phyloP scores from a whole-genome alignment of 306 rosid genomes.

The Sindora glabra region DNA sequence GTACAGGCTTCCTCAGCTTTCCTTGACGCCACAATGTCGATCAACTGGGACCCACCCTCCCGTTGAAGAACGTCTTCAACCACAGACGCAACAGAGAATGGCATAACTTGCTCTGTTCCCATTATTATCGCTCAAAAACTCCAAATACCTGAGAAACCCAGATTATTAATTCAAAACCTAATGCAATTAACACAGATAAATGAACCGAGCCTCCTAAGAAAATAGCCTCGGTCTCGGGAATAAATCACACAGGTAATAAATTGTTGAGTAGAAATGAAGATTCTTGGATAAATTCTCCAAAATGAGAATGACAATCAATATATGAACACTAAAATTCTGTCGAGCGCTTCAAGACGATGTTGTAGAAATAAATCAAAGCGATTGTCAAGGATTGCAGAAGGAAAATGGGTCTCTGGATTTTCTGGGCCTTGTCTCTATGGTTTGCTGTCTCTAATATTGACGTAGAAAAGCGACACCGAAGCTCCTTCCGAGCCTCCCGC shows the following conservation, averaged over 20 bases:
- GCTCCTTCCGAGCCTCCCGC: conserved; percentile 81
- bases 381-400: too few relatives aligned
- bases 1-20: conserved; percentile 75
- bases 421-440: background rate
- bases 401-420: conserved; percentile 5
- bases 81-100: conserved; percentile 65
- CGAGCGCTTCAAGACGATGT: conserved; percentile 2
- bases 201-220: background rate
- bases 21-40: conserved; percentile 45
- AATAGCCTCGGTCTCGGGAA: background rate
- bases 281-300: conserved; percentile 1
- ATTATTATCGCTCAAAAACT: conserved; percentile 21
- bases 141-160: background rate
- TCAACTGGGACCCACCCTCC: conserved; percentile 28
- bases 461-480: conserved; percentile 43
- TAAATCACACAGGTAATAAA: conserved; percentile 2
- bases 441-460: conserved; percentile 39
- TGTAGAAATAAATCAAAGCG: conserved; percentile 20
- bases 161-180: conserved; percentile 13
- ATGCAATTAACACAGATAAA: background rate
- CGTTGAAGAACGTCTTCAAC: conserved; percentile 75
- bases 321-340: conserved; percentile 15
- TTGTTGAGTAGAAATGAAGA: background rate
- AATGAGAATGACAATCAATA: conserved; percentile 14
- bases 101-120: conserved; percentile 49